These are phyloP conservation scores for Acer saccharum DNA, from an alignment of 345 rosid species.

Conservation along the genomic window DNA sequence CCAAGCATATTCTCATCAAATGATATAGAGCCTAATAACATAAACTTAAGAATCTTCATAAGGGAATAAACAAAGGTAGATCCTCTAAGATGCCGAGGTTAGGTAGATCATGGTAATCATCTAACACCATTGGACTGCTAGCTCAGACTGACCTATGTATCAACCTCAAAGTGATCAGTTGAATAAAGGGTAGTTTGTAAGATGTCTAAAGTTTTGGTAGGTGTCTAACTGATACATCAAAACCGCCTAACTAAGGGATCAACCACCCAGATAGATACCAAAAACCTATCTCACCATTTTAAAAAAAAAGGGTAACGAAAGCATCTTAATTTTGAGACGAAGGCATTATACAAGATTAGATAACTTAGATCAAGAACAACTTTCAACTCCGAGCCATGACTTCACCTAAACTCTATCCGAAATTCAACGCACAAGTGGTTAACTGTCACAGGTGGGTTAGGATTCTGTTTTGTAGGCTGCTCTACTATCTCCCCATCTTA, in stretches of 20 bases:
- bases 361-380: background rate
- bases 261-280: background rate
- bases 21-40: background rate
- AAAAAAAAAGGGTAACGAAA: background rate
- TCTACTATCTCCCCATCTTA: background rate
- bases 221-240: background rate
- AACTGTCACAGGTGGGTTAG: background rate
- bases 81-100: background rate
- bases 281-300: background rate
- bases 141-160: background rate
- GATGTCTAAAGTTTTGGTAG: background rate
- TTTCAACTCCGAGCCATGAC: background rate
- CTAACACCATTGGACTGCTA: background rate
- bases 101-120: background rate
- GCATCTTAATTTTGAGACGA: background rate
- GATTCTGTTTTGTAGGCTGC: background rate
- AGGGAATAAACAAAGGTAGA: background rate
- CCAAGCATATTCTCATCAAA: slow-evolving; percentile 12
- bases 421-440: background rate
- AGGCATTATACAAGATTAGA: background rate
- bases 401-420: background rate
- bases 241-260: background rate
- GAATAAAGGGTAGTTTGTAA: background rate
- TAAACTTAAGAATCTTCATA: background rate
- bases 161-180: background rate